Evolutionary conservation across 441 rosid species (phyloP), one percentile per base, ranked within the genome.

Genomic region (Gossypium schwendimanii): DNA sequence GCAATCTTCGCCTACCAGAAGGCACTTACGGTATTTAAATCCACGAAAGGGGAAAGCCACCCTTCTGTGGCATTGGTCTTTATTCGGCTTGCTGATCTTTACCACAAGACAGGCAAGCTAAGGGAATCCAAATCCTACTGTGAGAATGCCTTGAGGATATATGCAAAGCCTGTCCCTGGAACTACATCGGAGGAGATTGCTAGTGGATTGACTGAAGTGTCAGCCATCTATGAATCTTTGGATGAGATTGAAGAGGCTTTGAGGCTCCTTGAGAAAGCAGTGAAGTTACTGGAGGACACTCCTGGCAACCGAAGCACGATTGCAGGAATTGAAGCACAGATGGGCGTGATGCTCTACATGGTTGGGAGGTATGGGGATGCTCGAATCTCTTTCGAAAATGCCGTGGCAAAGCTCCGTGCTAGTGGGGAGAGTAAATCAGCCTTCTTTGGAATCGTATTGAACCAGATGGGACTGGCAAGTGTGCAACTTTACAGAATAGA

Each of bases 381-480:
- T 66, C 70, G 71, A 9, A 65, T 33, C 64, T 73, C 74, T 28
- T 78, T 78, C 11, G 63, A 78, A 53, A 61, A 76, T 80, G 79
- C 83, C 14, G 77, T 72, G 26, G 69, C n/a, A 0, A 84, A 84
- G 71, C 77, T 84, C 41, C 78, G 72, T 26, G 80, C 79, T 36
- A 76, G 77, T 21, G 84, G 80, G 49, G 84, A 82, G 75, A 77
- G 72, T 20, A 77, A 79, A 70, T 85, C 92, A 0, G 75, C 83
- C 55, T 79, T 84, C 75, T 84, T 79, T 53, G 84, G 86, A 39
- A 72, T 80, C 44, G 80, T 79, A 7, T 47, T 84, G 72, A 84
- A 84, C 68, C 84, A 84, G 70, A 82, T 78, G 86, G 86, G 88
- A 44, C 71, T 84, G 58, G 80, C 84, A 26, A 78, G 83, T 47